These are phyloP conservation scores for Alloascoidea africana DNA, from an alignment of 805 yeast genomes.

Conservation along the genomic window DNA sequence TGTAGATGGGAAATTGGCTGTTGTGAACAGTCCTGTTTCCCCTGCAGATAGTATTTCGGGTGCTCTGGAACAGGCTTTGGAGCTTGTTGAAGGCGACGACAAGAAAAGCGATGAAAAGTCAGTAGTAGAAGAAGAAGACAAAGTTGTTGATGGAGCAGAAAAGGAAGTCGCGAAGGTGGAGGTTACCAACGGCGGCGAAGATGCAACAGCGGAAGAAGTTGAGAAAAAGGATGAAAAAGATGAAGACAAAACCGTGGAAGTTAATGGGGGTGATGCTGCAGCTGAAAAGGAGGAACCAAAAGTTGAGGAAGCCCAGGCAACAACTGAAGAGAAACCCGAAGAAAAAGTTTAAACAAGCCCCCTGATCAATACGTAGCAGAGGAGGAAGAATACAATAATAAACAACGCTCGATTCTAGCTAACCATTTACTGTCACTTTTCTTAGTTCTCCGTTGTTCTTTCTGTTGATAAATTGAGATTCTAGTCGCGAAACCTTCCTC, in stretches of 20 bases:
- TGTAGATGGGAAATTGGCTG: slow-evolving; percentile 52
- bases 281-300: not conserved
- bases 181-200: slow-evolving; percentile 1
- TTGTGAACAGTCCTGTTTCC: slow-evolving; percentile 36
- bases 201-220: not conserved
- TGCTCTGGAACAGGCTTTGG: slow-evolving; percentile 12
- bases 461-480: too few species aligned
- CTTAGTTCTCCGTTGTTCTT: too few species aligned
- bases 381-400: too few species aligned
- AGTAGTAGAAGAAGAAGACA: not conserved
- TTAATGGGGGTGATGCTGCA: too few species aligned
- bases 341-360: too few species aligned
- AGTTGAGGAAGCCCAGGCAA: not conserved
- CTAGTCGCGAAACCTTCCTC: too few species aligned
- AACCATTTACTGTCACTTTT: too few species aligned
- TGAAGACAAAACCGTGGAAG: not conserved
- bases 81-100: not conserved
- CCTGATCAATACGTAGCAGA: too few species aligned
- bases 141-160: not conserved
- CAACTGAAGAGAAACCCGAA: too few species aligned
- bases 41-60: slow-evolving; percentile 18
- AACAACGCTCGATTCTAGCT: too few species aligned
- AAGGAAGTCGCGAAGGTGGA: not conserved
- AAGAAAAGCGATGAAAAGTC: slow-evolving; percentile 1
- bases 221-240: not conserved